A percentile compares a stretch with the other conserved stretches of the same genome.
Conservation (phyloP, 129 eudicot species). For the Erigeron canadensis region DNA sequence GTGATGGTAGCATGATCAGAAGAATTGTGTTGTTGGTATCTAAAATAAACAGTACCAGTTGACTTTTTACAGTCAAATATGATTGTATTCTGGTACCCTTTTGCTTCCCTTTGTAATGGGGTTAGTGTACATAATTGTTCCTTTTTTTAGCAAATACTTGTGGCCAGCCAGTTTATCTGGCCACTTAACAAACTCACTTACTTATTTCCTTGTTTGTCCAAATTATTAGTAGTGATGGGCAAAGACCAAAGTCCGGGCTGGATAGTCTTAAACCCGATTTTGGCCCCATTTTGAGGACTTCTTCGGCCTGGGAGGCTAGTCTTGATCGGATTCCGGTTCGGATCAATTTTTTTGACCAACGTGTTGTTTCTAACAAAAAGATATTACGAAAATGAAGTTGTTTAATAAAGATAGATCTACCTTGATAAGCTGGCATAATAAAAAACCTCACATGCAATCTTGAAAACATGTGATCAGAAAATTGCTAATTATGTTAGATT, state of each 20-base stretch:
- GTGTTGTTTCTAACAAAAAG: too few species aligned
- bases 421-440: too few species aligned
- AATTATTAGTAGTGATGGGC: too few species aligned
- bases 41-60: constrained; percentile 24
- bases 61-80: constrained; percentile 24
- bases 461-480: too few species aligned
- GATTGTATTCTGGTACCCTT: constrained; percentile 25
- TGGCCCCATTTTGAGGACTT: too few species aligned
- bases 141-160: background rate
- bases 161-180: background rate
- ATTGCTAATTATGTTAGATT: too few species aligned
- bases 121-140: constrained; percentile 21
- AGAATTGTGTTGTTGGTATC: background rate
- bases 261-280: background rate
- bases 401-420: too few species aligned
- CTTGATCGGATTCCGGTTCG: too few species aligned
- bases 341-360: too few species aligned
- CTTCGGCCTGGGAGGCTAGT: too few species aligned
- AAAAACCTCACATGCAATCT: too few species aligned
- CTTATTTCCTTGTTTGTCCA: background rate
- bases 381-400: too few species aligned
- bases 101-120: background rate
- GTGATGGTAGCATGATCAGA: constrained; percentile 86
- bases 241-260: background rate
- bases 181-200: background rate